Base-by-base conservation (phyloP, 164 flowering plant genomes). In the Tetrastigma voinierianum region DNA sequence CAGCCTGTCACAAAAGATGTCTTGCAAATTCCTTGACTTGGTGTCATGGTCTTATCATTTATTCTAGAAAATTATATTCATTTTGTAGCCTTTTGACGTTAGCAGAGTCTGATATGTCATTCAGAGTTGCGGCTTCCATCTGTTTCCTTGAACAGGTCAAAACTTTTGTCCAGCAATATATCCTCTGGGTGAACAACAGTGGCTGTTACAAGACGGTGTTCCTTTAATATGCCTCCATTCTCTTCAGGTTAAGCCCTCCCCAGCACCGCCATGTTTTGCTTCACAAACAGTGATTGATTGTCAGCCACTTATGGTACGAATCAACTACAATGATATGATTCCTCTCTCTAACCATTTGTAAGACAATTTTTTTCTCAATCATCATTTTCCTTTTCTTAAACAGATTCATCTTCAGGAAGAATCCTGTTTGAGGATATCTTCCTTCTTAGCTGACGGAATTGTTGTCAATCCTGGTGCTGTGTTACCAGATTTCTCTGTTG, bases 401-500 rank as follows among this genome's bases (percentile, higher is more conserved):
- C 86, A 95, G 99, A 79, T 95, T 69, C 80, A 87, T 80, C 96
- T 95, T 80, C 97, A 92, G 75, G 99, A 95, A 78, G 94, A 90
- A 78, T 83, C 97, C 60, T 95, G 97, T 75, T 81, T 95, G 73
- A 92, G 97, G 73, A 90, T 95, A 67, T 65, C 78, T 46, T 95
- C 99, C 61, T 88, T 95, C 67, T 76, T 95, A 71, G 96, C 93
- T 67, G 99, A 95, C 81, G 99, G 99, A 61, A 76, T 95, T 62
- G 86, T 87, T 55, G 90, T 83, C 62, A 85, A 81, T 79, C 88
- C 83, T 69, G 91, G 97, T 71, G 73, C 77, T 76, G 77, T 92
- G 70, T 78, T 90, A 59, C 89, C 97, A n/a, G 97, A 92, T 80
- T 84, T 67, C 68, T 95, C 97, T n/a, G 71, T 95, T 46, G 84